Base-by-base conservation (phyloP, 139 green algal species). In the Zygnema circumcarinatum region DNA sequence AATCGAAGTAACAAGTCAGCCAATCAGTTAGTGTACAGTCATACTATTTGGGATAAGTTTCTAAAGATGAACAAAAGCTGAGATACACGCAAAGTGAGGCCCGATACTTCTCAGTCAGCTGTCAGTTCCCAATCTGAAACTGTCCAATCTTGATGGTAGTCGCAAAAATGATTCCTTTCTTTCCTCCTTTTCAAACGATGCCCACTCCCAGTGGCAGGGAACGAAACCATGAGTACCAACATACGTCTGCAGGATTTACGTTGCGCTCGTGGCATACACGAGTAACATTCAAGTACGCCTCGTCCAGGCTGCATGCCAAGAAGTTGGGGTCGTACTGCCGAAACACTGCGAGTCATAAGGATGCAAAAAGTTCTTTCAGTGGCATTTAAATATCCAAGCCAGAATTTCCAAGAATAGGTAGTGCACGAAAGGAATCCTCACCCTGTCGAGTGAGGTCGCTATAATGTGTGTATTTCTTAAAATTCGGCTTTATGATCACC, bases 271-370 rank as follows among this genome's bases (percentile, higher is more conserved):
- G 67, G 31, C 54, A 79, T 41, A 79, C 80, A 0, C 83, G 41
- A 0, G 90, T 94, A 32, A 93, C 22, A 67, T 94, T 87, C n/a
- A 94, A 38, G 76, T 93, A 94, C 41, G 89, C 91, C 86, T 94
- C 92, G 87, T 94, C 92, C 62, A 94, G 74, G 38, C 80, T 89
- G 20, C 67, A 32, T 11, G 76, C 78, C 0, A 92, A 35, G 36
- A 93, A 94, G 53, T 92, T 1, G 22, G 81, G 87, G 81, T 94
- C 91, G 87, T 94, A 94, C 73, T 91, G 35, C 2, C n/a, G 38
- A 39, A 90, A 90, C 53, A 93, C 90, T 84, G 75, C 35, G 29
- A 35, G 33, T 38, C 76, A 52, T 20, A 47, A 83, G 20, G 21
- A 72, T 72, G 25, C 25, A 29, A n/a, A 25, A 72, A 25, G 29